Evolutionary conservation across 106 monocot species (phyloP).

Genomic region (Dendrobium nobile): DNA sequence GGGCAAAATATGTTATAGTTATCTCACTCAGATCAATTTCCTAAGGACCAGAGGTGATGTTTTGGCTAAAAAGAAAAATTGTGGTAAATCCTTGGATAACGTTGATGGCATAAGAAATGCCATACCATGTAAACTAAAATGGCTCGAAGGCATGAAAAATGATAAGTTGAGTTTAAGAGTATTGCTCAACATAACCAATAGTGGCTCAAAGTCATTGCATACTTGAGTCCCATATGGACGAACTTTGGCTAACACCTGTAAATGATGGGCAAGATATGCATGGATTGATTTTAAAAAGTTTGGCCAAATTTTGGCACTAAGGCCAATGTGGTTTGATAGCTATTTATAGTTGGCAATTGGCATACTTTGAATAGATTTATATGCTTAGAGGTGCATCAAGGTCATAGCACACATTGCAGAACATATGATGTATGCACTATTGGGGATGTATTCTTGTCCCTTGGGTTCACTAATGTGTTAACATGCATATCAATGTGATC

Average conservation of each 20-base stretch:
- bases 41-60: too few relatives aligned
- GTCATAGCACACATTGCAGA: background rate
- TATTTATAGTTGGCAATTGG: background rate
- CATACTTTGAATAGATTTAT: background rate
- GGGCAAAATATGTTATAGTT: too few relatives aligned
- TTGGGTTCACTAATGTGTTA: background rate
- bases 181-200: background rate
- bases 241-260: background rate
- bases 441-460: background rate
- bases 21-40: too few relatives aligned
- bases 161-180: background rate
- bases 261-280: background rate
- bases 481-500: background rate
- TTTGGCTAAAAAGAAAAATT: too few relatives aligned
- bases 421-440: background rate
- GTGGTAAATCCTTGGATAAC: too few relatives aligned
- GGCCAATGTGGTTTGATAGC: background rate
- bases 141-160: background rate
- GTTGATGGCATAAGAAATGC: too few relatives aligned
- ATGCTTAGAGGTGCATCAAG: background rate
- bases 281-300: background rate
- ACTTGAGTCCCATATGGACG: background rate
- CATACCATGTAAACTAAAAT: too few relatives aligned
- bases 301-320: background rate
- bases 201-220: background rate